These are phyloP conservation scores for Erythrobasidium hasegawianum DNA, from an alignment of 1,284 basidiomycete genomes.

Conservation along the genomic window DNA sequence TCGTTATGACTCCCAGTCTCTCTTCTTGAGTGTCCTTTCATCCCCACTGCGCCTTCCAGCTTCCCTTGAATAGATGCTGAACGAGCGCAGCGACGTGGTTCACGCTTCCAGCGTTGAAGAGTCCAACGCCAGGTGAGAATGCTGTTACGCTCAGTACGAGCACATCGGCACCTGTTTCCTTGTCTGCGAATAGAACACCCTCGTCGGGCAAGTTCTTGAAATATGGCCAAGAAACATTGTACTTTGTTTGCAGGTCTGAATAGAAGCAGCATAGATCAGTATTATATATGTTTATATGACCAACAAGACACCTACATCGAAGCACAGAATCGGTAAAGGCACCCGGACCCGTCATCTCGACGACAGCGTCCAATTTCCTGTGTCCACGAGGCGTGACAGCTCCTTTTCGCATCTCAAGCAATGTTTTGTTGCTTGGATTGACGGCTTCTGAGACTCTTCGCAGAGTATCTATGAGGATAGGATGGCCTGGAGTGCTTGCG, in stretches of 20 bases:
- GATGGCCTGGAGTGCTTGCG: constrained; percentile 40
- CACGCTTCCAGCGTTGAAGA: constrained; percentile 36
- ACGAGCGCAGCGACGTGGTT: constrained; percentile 37
- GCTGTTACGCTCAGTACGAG: constrained; percentile 39
- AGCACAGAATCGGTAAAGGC: constrained; percentile 42
- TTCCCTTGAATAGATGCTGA: constrained; percentile 36
- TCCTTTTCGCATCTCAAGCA: constrained; percentile 1
- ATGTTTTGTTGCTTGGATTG: constrained; percentile 2
- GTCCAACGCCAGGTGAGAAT: constrained; percentile 42
- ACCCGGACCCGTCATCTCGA: constrained; percentile 42
- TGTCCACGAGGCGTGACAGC: not conserved
- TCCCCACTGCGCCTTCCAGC: constrained; percentile 34
- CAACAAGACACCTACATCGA: constrained; percentile 32
- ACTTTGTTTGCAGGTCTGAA: constrained; percentile 36
- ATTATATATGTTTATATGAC: no score
- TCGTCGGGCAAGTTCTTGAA: constrained; percentile 34
- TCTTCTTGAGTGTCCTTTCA: not conserved
- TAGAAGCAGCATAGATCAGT: no score
- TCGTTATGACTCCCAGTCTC: no score
- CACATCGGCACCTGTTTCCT: constrained; percentile 36
- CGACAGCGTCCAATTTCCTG: constrained; percentile 28
- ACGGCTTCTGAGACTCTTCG: constrained; percentile 37
- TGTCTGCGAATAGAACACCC: constrained; percentile 34
- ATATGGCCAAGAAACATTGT: constrained; percentile 36
- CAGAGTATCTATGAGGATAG: constrained; percentile 41